Conservation (phyloP, 23 red algal genomes). For the Agarophyton chilense region DNA sequence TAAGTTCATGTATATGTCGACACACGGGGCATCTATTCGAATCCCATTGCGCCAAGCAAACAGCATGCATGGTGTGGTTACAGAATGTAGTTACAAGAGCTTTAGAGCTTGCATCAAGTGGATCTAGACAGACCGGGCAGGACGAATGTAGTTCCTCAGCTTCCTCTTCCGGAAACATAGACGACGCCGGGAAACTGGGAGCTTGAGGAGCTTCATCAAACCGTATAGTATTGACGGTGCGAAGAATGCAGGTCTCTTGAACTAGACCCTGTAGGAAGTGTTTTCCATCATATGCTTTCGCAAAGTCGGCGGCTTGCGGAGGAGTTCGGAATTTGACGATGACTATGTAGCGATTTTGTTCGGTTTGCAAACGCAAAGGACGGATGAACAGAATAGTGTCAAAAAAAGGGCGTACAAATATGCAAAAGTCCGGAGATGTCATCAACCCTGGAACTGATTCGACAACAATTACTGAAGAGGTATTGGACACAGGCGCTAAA, state of each 20-base stretch:
- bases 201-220: slow-evolving; percentile 21
- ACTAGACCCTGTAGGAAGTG: slow-evolving; percentile 55
- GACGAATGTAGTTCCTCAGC: background rate
- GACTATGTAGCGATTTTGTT: slow-evolving; percentile 70
- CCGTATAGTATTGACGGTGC: slow-evolving; percentile 8
- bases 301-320: slow-evolving; percentile 43
- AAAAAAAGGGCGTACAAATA: slow-evolving; percentile 51
- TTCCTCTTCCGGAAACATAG: slow-evolving; percentile 43
- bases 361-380: slow-evolving; percentile 43
- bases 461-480: slow-evolving; percentile 53
- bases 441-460: slow-evolving; percentile 72
- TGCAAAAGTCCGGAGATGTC: slow-evolving; percentile 79
- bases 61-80: slow-evolving; percentile 76
- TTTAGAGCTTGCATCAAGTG: background rate
- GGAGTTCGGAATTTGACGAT: slow-evolving; percentile 45
- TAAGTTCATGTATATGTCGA: slow-evolving; percentile 76
- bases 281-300: slow-evolving; percentile 40
- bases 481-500: background rate
- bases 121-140: slow-evolving; percentile 78
- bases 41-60: slow-evolving; percentile 72
- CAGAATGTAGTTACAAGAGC: slow-evolving; percentile 79
- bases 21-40: slow-evolving; percentile 77
- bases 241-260: slow-evolving; percentile 51
- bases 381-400: slow-evolving; percentile 58
- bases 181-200: background rate